A percentile compares a stretch with the other conserved stretches of the same genome.
phyloP scores from a whole-genome alignment of 345 rosid genomes.

The Eucalyptus globulus region DNA sequence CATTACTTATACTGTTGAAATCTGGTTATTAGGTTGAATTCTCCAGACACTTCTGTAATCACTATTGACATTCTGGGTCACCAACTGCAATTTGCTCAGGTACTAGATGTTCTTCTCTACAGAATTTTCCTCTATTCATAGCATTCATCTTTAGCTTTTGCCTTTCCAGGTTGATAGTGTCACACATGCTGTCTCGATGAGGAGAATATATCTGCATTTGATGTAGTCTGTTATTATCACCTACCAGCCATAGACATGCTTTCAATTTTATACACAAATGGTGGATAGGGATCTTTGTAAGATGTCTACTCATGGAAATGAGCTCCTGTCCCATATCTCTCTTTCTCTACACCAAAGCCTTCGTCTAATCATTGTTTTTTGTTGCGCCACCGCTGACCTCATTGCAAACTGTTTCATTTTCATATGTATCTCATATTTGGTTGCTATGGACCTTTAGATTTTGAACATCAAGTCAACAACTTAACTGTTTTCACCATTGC shows the following conservation, averaged over 20 bases:
- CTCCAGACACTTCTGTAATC: constrained; percentile 62
- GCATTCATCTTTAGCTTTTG: background rate
- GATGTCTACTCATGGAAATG: background rate
- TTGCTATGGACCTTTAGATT: background rate
- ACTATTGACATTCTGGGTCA: constrained; percentile 66
- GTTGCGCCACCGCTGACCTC: background rate
- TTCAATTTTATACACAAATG: background rate
- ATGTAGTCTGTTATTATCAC: background rate
- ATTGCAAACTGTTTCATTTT: background rate
- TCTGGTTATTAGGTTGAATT: constrained; percentile 43
- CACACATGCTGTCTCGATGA: background rate
- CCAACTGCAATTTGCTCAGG: constrained; percentile 77
- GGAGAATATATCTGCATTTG: background rate
- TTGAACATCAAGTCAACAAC: background rate
- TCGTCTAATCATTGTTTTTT: background rate
- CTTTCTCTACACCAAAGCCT: background rate
- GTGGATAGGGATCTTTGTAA: background rate
- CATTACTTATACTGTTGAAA: background rate
- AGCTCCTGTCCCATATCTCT: background rate
- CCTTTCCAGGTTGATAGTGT: background rate
- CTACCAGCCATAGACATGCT: background rate
- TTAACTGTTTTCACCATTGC: background rate
- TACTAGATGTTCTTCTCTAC: background rate
- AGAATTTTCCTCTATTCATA: background rate
- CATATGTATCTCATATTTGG: background rate